Base-by-base conservation (phyloP, 805 yeast genomes). In the Komagataella mondaviorum region DNA sequence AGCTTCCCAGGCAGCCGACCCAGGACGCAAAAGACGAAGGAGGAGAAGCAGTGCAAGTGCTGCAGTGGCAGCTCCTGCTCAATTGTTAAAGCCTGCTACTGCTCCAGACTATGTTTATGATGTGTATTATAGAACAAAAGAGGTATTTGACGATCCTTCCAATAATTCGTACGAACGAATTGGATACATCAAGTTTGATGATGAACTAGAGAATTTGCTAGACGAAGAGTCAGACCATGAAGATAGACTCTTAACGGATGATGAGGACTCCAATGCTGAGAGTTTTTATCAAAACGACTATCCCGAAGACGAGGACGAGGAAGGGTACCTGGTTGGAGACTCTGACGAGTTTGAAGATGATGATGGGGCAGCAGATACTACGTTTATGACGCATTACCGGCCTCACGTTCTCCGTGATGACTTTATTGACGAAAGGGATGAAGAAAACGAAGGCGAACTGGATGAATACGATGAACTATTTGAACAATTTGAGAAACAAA, bases 201-300 rank as follows among this genome's bases (percentile, higher is more conserved):
- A 81, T 46, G 85, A 80, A 39, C 62, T 62, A 62, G 65, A 43
- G 58, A 59, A 54, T 55, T 66, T 66, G 36, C 79, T 72, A 17
- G 70, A 69, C 12, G 76, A 68, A 2, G 70, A 64, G 44, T 60
- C 63, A 22, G 60, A 62, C 7, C 56, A 55, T 1, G 62, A 54
- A 3, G 55, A 51, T 39, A 55, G 54, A 4, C 39, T 30, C 6
- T 48, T 52, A 6, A 60, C 88, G 0, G 93, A 85, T 56, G 88
- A 86, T 59, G 91, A 85, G 55, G 95, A 86, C 60, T 85, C 93
- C 0, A 86, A 86, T 61, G 96, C 96, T 18, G 99, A 91, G 67
- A 88, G 86, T 51, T 90, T 82, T 60, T 91, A 91, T 63, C 80
- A 81, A 59, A 91, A 93, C 65, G 98, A 91, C 60, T 91, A 91